Evolutionary conservation across 2,329 filamentous ascomycete genomes (phyloP).

Genomic region (Sporothrix curviconia): DNA sequence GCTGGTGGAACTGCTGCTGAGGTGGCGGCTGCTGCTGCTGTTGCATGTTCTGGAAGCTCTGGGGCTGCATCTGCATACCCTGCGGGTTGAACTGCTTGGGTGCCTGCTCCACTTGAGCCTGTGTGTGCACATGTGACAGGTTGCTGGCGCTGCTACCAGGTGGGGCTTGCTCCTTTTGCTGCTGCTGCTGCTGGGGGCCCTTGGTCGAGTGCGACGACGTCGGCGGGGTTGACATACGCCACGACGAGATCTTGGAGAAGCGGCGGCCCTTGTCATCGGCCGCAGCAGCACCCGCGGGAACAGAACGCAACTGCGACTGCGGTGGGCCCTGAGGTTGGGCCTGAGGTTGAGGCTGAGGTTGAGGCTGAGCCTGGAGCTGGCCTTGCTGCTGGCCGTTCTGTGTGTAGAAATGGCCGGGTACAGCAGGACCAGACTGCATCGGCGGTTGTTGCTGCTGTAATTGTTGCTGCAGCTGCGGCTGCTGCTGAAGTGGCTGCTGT

Average conservation of each 20-base stretch:
- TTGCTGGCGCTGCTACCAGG: not conserved
- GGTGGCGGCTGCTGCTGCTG: not conserved
- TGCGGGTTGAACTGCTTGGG: not conserved
- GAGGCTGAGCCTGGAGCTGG: not conserved
- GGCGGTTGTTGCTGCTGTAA: slow-evolving; percentile 1
- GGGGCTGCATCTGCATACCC: not conserved
- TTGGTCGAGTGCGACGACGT: slow-evolving; percentile 13
- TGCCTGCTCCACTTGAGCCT: not conserved
- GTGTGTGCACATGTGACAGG: not conserved
- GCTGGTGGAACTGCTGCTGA: slow-evolving; percentile 2
- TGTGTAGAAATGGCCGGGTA: not conserved
- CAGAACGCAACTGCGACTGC: not conserved
- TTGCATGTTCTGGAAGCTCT: too few relatives aligned
- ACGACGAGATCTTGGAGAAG: slow-evolving; percentile 14
- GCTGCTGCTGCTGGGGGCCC: not conserved
- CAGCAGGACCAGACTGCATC: not conserved
- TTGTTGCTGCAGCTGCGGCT: slow-evolving; percentile 5
- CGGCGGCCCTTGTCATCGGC: slow-evolving; percentile 14
- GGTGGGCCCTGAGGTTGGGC: not conserved
- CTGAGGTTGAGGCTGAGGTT: not conserved
- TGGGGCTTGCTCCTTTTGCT: not conserved
- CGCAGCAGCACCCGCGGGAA: not conserved
- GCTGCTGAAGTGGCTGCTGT: slow-evolving; percentile 12
- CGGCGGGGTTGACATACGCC: slow-evolving; percentile 17
- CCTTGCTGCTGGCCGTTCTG: not conserved